Evolutionary conservation across 192 early-diverging fungal species (phyloP).

Genomic region (Coemansia sp.): DNA sequence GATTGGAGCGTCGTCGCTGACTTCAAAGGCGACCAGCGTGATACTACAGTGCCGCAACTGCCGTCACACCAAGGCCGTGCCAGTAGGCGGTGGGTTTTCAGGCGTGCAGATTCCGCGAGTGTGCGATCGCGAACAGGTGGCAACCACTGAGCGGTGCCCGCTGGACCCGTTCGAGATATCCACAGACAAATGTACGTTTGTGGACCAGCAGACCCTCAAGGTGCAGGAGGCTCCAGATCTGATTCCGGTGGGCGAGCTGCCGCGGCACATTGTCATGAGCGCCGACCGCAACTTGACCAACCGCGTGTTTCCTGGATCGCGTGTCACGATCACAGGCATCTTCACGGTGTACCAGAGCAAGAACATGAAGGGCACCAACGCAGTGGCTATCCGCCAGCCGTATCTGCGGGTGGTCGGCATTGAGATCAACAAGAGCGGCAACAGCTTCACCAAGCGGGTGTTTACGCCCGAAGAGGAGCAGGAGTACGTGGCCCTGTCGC

Average conservation of each 20-base stretch:
- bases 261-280: constrained; percentile 89
- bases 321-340: constrained; percentile 91
- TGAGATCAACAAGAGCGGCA: constrained; percentile 74
- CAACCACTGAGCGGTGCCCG: constrained; percentile 44
- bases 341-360: constrained; percentile 91
- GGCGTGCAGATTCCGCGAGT: constrained; percentile 82
- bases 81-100: constrained; percentile 81
- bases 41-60: constrained; percentile 89
- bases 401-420: constrained; percentile 95
- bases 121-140: constrained; percentile 68
- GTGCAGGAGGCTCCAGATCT: constrained; percentile 96
- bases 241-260: constrained; percentile 97
- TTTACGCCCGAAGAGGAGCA: constrained; percentile 94
- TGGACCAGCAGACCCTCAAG: constrained; percentile 97
- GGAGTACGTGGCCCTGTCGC: constrained; percentile 85
- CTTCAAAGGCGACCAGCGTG: constrained; percentile 85
- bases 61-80: constrained; percentile 75
- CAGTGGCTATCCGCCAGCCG: constrained; percentile 88
- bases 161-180: constrained; percentile 93
- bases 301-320: constrained; percentile 89
- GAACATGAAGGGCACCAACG: constrained; percentile 63
- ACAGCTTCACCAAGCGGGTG: constrained; percentile 59
- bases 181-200: constrained; percentile 93
- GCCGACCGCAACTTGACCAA: constrained; percentile 84
- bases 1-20: constrained; percentile 85